Evolutionary conservation across 169 alveolate genomes (phyloP), one percentile per base, ranked within the genome.

Genomic region (Cryptosporidium meleagridis): DNA sequence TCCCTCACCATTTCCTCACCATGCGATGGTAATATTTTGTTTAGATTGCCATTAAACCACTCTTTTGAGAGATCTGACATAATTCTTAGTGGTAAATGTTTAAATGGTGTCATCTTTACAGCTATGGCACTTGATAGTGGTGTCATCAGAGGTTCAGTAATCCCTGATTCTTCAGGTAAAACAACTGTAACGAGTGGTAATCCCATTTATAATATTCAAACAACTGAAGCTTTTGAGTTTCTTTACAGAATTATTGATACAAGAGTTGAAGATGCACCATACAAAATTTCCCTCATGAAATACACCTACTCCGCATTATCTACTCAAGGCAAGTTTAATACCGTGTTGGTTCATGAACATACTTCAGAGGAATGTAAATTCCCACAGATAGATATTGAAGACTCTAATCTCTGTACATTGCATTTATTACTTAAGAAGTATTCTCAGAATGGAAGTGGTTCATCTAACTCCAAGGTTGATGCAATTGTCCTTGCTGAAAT

Each of bases 41-140:
- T 7, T 9, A n/a, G 1, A 12, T 7, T 73, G 3, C 58, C 70
- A 33, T 8, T 55, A 2, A 29, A 44, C 12, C 10, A 55, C 31
- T 23, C 58, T 3, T 73, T 73, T 29, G 55, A 26, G n/a, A 53
- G 69, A 53, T 73, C 86, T n/a, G 71, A 73, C 55, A 55, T 73
- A 5, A 23, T 73, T 9, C 52, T 73, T 31, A 53, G 55, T 29
- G 86, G 86, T 9, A 26, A 16, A 18, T 73, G 86, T 58, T 0
- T 6, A 3, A 51, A 73, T 73, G 70, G 70, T 16, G 14, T 53
- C 16, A 9, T 44, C 2, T 73, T 73, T 58, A 59, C 86, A 35
- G 41, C 45, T 4, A 12, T 73, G 55, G 26, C 86, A 33, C 72
- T 73, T 29, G 62, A 39, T 6, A 9, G 6, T 14, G 86, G 86